Base-by-base conservation (phyloP, 2,329 filamentous ascomycete species). In the Neofusicoccum kwambonambiense region DNA sequence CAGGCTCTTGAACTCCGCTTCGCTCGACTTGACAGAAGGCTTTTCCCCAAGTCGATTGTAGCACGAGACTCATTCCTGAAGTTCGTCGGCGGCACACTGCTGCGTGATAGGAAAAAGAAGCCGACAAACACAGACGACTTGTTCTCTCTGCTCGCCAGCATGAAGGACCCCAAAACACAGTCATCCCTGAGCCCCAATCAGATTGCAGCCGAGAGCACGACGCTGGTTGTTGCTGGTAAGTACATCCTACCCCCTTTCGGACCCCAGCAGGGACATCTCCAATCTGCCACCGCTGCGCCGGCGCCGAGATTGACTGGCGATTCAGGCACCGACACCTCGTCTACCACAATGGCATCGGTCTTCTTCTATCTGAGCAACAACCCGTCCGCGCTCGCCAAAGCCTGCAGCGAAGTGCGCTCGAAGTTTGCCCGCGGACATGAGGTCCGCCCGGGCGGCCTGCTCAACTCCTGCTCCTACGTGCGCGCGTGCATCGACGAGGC, bases 151-250 rank as follows among this genome's bases (percentile, higher is more conserved):
- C 45, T 49, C 27, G 47, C 81, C 50, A 75, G 81, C 63, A 78
- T 81, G 60, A 78, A 79, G 69, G 78, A 84, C 69, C 77, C 79
- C 2, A 74, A 82, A 67, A 80, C 80, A 17, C 76, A 79, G 65
- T 71, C 78, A 45, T 74, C 79, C 62, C 77, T 81, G 72, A 75
- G 75, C 68, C 73, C 76, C 72, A 73, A 77, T 60, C 82, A 84
- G 68, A 68, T 84, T 17, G 82, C 79, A 76, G 79, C 78, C 66
- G 82, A 84, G 68, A 81, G 78, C 41, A 80, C 81, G 60, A 72
- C 81, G 4, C 69, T 84, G 31, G 83, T 84, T 65, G 80, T 82
- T 49, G 82, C 82, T 15, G 45, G 45, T 49, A 19, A 49, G 45
- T 1, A 27, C 17, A 9, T 49, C 27, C 7, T 11, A 9, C 45